phyloP scores from a whole-genome alignment of 2,329 filamentous ascomycete genomes.

The Epichloe hybrida region DNA sequence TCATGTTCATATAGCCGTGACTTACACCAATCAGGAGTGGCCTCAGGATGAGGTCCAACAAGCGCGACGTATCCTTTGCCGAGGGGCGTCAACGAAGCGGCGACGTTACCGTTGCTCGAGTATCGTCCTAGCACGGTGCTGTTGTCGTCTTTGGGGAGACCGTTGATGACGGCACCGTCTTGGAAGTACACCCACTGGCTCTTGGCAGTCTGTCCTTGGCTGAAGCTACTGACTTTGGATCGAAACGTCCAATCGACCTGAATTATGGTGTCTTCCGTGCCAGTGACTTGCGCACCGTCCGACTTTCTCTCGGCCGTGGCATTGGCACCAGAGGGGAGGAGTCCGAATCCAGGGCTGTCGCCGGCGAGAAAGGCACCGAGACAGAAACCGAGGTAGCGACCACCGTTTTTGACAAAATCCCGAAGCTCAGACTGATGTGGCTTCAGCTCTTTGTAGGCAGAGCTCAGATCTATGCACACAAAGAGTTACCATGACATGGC shows the following conservation, averaged over 20 bases:
- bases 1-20: background rate
- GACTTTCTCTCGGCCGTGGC: slow-evolving; percentile 6
- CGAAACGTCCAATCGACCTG: slow-evolving; percentile 14
- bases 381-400: slow-evolving; percentile 15
- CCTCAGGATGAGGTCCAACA: slow-evolving; percentile 15
- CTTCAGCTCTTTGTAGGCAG: slow-evolving; percentile 8
- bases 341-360: slow-evolving; percentile 9
- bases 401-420: slow-evolving; percentile 11
- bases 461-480: slow-evolving; percentile 8
- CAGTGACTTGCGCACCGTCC: slow-evolving; percentile 8
- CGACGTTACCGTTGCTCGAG: slow-evolving; percentile 11
- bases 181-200: slow-evolving; percentile 15
- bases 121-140: slow-evolving; percentile 10
- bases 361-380: slow-evolving; percentile 16
- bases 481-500: background rate
- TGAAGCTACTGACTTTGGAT: background rate
- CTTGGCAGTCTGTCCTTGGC: slow-evolving; percentile 5
- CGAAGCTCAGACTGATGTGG: slow-evolving; percentile 5
- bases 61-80: slow-evolving; percentile 13
- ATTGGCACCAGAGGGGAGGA: slow-evolving; percentile 7
- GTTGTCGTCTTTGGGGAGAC: slow-evolving; percentile 2
- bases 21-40: slow-evolving; percentile 14
- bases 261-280: slow-evolving; percentile 10
- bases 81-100: slow-evolving; percentile 11
- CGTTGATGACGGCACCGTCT: slow-evolving; percentile 11